A percentile compares a stretch with the other conserved stretches of the same genome.
phyloP scores from a whole-genome alignment of 176 grass and related monocot species.

The Avena atlantica region DNA sequence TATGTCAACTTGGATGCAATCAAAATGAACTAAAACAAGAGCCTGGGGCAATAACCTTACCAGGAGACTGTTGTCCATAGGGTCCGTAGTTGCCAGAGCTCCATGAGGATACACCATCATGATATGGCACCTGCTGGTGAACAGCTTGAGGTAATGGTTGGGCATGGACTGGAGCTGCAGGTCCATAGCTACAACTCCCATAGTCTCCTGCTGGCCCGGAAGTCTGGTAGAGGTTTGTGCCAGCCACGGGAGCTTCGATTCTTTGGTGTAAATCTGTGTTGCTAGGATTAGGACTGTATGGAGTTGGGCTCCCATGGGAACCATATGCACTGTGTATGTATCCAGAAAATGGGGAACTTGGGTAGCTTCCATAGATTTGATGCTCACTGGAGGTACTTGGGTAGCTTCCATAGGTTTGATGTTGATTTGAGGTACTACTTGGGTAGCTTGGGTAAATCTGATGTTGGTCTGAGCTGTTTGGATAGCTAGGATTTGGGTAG shows the following conservation, averaged over 20 bases:
- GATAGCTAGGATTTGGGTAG: constrained; percentile 30
- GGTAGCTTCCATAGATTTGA: constrained; percentile 40
- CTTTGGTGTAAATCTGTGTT: constrained; percentile 26
- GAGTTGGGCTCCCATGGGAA: constrained; percentile 20
- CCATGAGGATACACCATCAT: constrained; percentile 11
- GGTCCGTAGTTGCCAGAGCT: constrained; percentile 29
- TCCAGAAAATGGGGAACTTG: constrained; percentile 31
- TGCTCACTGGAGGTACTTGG: constrained; percentile 16
- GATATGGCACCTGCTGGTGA: constrained; percentile 24
- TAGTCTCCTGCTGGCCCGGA: constrained; percentile 32
- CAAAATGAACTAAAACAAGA: background rate
- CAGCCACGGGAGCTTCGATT: constrained; percentile 25
- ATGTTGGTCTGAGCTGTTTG: constrained; percentile 25
- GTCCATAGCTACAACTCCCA: constrained; percentile 33
- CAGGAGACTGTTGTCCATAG: constrained; percentile 40
- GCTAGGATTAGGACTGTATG: constrained; percentile 31
- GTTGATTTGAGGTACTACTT: background rate
- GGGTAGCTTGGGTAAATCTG: constrained; percentile 34
- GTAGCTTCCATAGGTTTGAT: constrained; percentile 30
- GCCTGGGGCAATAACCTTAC: constrained; percentile 2
- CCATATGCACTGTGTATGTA: constrained; percentile 24
- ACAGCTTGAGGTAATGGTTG: constrained; percentile 36
- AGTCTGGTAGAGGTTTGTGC: constrained; percentile 19
- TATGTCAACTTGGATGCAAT: background rate
- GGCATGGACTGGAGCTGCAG: constrained; percentile 28